Evolutionary conservation across 2,329 filamentous ascomycete species (phyloP).

Genomic region (Chaetomiaceae sp.): DNA sequence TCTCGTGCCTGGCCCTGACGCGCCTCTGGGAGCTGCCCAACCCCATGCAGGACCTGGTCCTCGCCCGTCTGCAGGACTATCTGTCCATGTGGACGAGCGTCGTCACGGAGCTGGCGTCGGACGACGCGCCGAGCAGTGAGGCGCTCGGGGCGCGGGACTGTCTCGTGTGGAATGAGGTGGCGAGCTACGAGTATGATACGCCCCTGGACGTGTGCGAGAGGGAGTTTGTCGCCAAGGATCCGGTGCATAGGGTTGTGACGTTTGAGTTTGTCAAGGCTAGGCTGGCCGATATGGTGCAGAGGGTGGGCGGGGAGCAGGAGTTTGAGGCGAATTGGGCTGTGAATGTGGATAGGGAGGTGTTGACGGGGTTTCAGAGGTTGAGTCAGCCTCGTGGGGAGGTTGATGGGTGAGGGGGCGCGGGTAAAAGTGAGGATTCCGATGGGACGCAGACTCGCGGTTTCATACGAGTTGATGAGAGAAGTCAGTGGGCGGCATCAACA

Average conservation of each 20-base stretch:
- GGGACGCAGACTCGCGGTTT: no score
- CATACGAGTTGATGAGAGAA: no score
- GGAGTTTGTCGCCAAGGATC: conserved; percentile 54
- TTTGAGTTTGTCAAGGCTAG: conserved; percentile 61
- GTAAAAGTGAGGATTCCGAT: background rate
- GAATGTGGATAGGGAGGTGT: conserved; percentile 71
- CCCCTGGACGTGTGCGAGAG: conserved; percentile 51
- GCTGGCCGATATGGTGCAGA: conserved; percentile 54
- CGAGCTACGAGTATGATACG: conserved; percentile 49
- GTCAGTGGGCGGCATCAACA: no score
- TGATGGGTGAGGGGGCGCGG: background rate
- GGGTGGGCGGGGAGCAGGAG: conserved; percentile 57
- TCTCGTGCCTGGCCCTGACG: conserved; percentile 69
- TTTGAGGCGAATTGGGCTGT: conserved; percentile 66
- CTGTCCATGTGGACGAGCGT: conserved; percentile 72
- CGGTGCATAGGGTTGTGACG: conserved; percentile 62
- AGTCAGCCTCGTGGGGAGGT: conserved; percentile 5
- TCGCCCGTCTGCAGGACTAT: conserved; percentile 65
- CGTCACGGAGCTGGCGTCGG: conserved; percentile 63
- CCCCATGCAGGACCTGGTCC: conserved; percentile 52
- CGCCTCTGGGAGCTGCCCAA: conserved; percentile 62
- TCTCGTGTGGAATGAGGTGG: conserved; percentile 42
- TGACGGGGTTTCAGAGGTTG: conserved; percentile 56
- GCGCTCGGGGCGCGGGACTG: conserved; percentile 10
- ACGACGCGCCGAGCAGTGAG: conserved; percentile 40